Evolutionary conservation across 2,329 filamentous ascomycete species (phyloP).

Genomic region (Fusarium sterilihyphosum): DNA sequence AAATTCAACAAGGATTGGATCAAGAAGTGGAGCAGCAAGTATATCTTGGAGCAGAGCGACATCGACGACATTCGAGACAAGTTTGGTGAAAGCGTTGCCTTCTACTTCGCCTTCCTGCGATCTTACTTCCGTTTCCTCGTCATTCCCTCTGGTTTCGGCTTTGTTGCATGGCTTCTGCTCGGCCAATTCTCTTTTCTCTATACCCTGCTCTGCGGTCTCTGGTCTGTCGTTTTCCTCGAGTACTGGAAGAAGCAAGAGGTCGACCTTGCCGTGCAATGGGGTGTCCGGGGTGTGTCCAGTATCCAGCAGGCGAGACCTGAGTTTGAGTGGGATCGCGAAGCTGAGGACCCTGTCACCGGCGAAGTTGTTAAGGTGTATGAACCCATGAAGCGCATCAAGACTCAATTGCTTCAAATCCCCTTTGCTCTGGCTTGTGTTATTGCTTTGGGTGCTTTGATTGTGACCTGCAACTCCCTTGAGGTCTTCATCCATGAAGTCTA

Average conservation of each 20-base stretch:
- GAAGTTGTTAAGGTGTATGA: slow-evolving; percentile 82
- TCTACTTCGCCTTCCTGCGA: slow-evolving; percentile 95
- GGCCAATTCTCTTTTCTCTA: slow-evolving; percentile 87
- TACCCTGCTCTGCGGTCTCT: slow-evolving; percentile 80
- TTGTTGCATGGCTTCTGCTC: slow-evolving; percentile 81
- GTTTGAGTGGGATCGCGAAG: slow-evolving; percentile 81
- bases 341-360: slow-evolving; percentile 83
- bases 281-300: slow-evolving; percentile 82
- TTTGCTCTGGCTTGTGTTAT: slow-evolving; percentile 80
- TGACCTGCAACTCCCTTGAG: slow-evolving; percentile 89
- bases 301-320: slow-evolving; percentile 82
- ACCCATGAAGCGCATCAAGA: slow-evolving; percentile 75
- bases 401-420: slow-evolving; percentile 83
- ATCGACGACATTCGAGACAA: slow-evolving; percentile 79
- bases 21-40: slow-evolving; percentile 77
- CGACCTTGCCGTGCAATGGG: slow-evolving; percentile 88
- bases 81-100: slow-evolving; percentile 86
- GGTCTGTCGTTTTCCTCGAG: slow-evolving; percentile 90
- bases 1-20: slow-evolving; percentile 80
- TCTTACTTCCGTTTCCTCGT: slow-evolving; percentile 87
- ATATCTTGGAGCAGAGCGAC: slow-evolving; percentile 71
- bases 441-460: slow-evolving; percentile 83
- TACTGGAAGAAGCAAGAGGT: slow-evolving; percentile 96
- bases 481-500: slow-evolving; percentile 97
- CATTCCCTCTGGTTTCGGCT: slow-evolving; percentile 83